Base-by-base conservation (phyloP, 2,329 filamentous ascomycete genomes). In the Diplodia scrobiculata region DNA sequence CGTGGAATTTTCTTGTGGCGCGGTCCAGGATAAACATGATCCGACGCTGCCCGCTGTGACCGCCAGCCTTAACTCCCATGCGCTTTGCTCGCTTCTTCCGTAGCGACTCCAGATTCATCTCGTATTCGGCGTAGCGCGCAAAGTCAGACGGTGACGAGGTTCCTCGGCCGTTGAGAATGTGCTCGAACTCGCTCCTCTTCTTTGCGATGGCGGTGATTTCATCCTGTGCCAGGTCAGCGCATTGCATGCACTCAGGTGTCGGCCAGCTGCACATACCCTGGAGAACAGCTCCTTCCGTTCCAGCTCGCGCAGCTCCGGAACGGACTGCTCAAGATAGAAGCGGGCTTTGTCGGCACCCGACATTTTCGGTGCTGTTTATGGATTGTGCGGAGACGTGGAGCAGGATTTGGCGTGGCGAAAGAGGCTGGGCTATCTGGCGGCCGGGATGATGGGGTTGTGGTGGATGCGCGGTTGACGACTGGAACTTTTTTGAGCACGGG, bases 141-240 rank as follows among this genome's bases (percentile, higher is more conserved):
- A 91, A 98, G 75, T 97, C 92, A 67, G 85, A 80, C 0, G 93
- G 86, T 50, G 86, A 86, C 6, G 75, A 75, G 68, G 89, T 88
- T 58, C 92, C 91, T 27, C 92, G 88, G 2, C 91, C 89, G 68
- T 97, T 91, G 71, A 98, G 86, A 67, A 88, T 90, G 79, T 97
- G 94, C 78, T 99, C 95, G 76, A 93, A 96, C 72, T 96, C 91
- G 74, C 92, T 96, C 72, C 95, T 89, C 78, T 95, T 97, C 75
- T 89, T 89, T 63, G 96, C 89, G 70, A 99, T 92, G 53, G 89
- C 89, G 68, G 87, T 86, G 75, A 99, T 97, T 70, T 99, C 94
- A 70, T 96, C 91, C 88, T 95, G 72, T 25, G 52, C 48, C 13
- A 10, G n/a, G 53, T 66, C 14, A 66, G 63, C 45, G 14, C 13